Base-by-base conservation (phyloP, 176 grass and related monocot genomes). In the Zoysia japonica region DNA sequence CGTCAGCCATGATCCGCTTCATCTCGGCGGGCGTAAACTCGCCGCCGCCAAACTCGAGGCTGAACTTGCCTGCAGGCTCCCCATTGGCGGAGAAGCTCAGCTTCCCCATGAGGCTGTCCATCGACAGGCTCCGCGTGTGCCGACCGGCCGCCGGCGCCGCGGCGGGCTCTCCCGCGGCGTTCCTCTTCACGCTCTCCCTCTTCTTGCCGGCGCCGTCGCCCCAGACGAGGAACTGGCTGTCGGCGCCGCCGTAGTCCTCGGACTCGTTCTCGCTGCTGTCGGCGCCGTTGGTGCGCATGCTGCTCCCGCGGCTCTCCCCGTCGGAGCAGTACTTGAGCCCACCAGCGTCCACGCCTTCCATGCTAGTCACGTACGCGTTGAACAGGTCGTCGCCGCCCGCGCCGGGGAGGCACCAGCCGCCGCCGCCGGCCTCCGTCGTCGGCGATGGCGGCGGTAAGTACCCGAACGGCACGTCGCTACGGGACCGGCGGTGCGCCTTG, bases 181-280 rank as follows among this genome's bases (percentile, higher is more conserved):
- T 91, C 68, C 84, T 80, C 61, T 82, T 90, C 35, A 65, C 11
- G 38, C 72, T 68, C 74, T 85, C 77, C 77, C 72, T 92, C 86
- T 77, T 87, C 37, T 50, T 71, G 2, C 43, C 68, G 5, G 69
- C 76, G 35, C 67, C 72, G 5, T 71, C 78, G 20, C 72, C 72
- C 92, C 84, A 84, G 38, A 91, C 76, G 9, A 73, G 75, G 59
- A 80, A 77, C 57, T 87, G 89, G 53, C 85, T 71, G 19, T 90
- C 90, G 9, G 47, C 88, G 36, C 60, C 73, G 50, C 71, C 78
- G 66, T 87, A 93, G 84, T 90, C 91, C 72, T 96, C 92, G 3
- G 86, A 90, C 76, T 99, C 96, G 68, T 93, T 99, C 86, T 96
- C 96, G 71, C 96, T 99, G 88, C 92, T 99, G 74, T 95, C 92